Conservation (phyloP, 202 grass and related monocot species). For the Bolboschoenoplectus hybrid region DNA sequence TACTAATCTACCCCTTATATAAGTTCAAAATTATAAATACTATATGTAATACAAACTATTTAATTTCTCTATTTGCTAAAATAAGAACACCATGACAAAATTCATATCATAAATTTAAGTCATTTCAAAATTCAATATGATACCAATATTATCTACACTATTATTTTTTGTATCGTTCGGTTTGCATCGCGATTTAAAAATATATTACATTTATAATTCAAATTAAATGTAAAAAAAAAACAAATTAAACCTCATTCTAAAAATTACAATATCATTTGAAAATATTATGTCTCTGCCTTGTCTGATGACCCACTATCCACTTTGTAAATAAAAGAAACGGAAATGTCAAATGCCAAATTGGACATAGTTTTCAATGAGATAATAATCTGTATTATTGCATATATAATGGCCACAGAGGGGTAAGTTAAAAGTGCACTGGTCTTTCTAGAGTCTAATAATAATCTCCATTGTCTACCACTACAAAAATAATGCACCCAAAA, state of each 20-base stretch:
- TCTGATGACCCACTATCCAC: conserved; percentile 8
- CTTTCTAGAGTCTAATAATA: conserved; percentile 29
- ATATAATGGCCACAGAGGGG: conserved; percentile 25
- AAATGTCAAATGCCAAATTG: conserved; percentile 26
- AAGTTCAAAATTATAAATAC: too few relatives aligned
- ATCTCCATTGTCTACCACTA: conserved; percentile 26
- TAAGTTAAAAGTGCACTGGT: conserved; percentile 36
- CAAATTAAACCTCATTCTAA: not conserved
- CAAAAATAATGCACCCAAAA: conserved; percentile 35
- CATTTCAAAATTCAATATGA: too few relatives aligned
- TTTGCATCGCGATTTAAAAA: not conserved
- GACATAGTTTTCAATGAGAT: conserved; percentile 29
- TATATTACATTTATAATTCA: not conserved
- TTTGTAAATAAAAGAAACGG: not conserved
- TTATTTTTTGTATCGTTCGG: too few relatives aligned
- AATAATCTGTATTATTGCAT: conserved; percentile 36
- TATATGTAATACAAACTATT: too few relatives aligned
- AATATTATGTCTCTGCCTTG: not conserved
- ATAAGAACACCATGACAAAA: not conserved
- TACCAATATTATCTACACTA: too few relatives aligned
- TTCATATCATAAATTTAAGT: not conserved
- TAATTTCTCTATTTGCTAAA: too few relatives aligned
- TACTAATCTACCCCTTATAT: too few relatives aligned
- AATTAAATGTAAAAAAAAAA: not conserved
- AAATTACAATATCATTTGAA: not conserved